These are phyloP conservation scores for Stephanodiscus minutulus DNA, from an alignment of 108 stramenopile genomes.

Conservation along the genomic window DNA sequence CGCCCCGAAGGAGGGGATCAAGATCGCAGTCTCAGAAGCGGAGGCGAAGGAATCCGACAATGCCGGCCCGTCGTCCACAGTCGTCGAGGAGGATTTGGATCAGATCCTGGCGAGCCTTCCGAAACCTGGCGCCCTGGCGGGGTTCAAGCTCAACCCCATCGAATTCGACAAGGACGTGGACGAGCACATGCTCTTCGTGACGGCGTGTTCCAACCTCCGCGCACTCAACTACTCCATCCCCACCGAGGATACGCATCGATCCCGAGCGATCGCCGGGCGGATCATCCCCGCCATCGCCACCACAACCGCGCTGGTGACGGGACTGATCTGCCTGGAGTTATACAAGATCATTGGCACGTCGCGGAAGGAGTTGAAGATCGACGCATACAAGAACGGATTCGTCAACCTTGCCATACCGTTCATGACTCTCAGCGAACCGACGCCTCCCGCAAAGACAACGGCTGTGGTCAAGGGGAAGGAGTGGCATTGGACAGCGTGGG, in stretches of 20 bases:
- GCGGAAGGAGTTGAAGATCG: conserved; percentile 86
- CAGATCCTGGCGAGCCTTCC: conserved; percentile 74
- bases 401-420: conserved; percentile 95
- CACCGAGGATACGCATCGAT: conserved; percentile 96
- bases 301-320: conserved; percentile 97
- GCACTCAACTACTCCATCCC: conserved; percentile 97
- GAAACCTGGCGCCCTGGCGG: conserved; percentile 80
- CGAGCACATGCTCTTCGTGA: conserved; percentile 97
- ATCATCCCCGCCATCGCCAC: conserved; percentile 99
- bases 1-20: conserved; percentile 90
- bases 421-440: conserved; percentile 96
- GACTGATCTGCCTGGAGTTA: conserved; percentile 94
- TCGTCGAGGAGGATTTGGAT: conserved; percentile 67
- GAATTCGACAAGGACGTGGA: conserved; percentile 99
- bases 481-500: conserved; percentile 98
- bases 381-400: conserved; percentile 95
- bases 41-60: conserved; percentile 72
- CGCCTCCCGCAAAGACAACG: conserved; percentile 85
- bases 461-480: conserved; percentile 87
- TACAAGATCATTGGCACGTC: conserved; percentile 94
- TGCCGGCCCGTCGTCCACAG: conserved; percentile 48
- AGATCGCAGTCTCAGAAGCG: conserved; percentile 96
- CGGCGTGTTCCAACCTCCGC: conserved; percentile 95
- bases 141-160: conserved; percentile 86
- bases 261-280: conserved; percentile 95